Percentiles rank a stretch among this genome's conserved stretches.
Conservation (phyloP, 2,329 filamentous ascomycete species). For the Macrophomina phaseolina region DNA sequence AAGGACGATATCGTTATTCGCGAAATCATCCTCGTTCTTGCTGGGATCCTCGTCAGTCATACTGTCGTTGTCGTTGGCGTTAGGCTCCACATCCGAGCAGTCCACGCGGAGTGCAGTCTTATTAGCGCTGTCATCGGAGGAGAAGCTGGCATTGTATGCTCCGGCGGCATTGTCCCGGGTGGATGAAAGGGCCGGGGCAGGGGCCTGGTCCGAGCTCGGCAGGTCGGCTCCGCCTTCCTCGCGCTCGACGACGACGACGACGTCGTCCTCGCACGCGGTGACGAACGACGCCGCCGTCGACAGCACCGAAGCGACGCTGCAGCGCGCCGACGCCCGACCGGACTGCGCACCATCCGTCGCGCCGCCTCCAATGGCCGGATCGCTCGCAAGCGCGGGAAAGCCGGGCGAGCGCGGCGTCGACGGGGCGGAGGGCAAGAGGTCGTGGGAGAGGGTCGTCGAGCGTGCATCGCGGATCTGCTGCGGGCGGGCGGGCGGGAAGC, state of each 20-base stretch:
- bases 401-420: background rate
- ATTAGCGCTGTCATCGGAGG: background rate
- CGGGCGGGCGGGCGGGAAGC: background rate
- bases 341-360: too few relatives aligned
- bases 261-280: background rate
- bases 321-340: background rate
- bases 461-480: background rate
- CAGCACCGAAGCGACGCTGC: constrained; percentile 1
- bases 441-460: background rate
- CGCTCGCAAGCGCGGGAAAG: too few relatives aligned
- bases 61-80: too few relatives aligned
- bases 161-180: background rate
- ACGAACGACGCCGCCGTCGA: constrained; percentile 12
- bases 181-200: background rate
- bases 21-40: background rate
- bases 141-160: background rate
- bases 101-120: constrained; percentile 58
- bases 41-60: too few relatives aligned
- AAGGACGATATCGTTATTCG: background rate
- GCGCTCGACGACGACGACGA: background rate
- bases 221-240: background rate
- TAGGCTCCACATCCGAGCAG: too few relatives aligned
- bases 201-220: background rate
- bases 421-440: background rate
- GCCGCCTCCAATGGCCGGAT: too few relatives aligned